phyloP scores from a whole-genome alignment of 2,329 filamentous ascomycete genomes.

The Venturia pyrina region DNA sequence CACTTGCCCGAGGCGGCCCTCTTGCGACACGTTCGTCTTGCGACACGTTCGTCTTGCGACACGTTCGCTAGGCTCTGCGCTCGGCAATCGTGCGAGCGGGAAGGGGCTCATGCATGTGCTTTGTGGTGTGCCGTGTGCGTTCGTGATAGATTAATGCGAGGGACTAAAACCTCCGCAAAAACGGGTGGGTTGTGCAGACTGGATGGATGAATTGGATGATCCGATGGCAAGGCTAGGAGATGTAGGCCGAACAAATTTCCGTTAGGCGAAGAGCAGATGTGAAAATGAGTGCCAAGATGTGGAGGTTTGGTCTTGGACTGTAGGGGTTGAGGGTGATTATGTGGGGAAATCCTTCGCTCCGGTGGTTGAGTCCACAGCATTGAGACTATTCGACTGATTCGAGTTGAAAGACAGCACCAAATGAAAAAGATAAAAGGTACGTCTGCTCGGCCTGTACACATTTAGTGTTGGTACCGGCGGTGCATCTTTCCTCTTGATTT shows the following conservation, averaged over 20 bases:
- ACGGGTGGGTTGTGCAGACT: background rate
- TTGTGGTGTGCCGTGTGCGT: background rate
- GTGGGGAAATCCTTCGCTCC: too few species aligned
- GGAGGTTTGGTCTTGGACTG: too few species aligned
- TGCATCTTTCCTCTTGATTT: background rate
- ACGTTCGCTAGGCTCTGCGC: background rate
- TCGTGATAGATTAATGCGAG: background rate
- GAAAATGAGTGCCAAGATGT: too few species aligned
- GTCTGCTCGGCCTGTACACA: background rate
- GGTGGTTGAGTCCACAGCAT: too few species aligned
- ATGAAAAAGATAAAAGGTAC: too few species aligned
- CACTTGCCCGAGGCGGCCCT: background rate
- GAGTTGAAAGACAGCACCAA: too few species aligned
- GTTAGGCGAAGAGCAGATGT: too few species aligned
- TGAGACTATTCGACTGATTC: too few species aligned
- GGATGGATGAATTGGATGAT: background rate
- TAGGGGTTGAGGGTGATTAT: too few species aligned
- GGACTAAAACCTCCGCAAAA: background rate
- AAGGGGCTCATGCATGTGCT: background rate
- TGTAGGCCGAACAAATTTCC: too few species aligned
- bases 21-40: background rate
- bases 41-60: background rate
- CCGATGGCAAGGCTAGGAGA: too few species aligned
- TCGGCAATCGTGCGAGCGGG: background rate
- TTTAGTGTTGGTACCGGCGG: background rate